Evolutionary conservation across 805 yeast species (phyloP).

Genomic region (Wickerhamiella dianesei): DNA sequence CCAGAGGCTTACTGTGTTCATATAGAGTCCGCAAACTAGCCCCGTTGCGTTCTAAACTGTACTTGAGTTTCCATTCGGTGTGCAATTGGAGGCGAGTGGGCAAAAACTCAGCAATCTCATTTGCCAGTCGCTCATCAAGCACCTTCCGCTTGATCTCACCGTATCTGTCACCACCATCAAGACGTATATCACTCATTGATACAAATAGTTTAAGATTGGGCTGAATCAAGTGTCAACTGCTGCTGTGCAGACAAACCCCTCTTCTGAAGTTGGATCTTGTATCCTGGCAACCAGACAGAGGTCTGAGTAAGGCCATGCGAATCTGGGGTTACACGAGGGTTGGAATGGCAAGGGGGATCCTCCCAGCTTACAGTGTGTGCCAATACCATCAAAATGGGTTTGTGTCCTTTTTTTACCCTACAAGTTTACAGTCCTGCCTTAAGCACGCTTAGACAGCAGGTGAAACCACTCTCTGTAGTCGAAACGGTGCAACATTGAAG

Average conservation of each 20-base stretch:
- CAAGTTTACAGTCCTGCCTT: too few relatives aligned
- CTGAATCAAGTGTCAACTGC: neutral
- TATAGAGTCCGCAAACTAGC: conserved; percentile 73
- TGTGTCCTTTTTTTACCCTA: too few relatives aligned
- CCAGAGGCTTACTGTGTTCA: conserved; percentile 35
- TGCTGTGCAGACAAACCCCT: neutral
- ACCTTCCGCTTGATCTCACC: conserved; percentile 34
- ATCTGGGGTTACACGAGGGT: neutral
- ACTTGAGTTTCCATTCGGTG: conserved; percentile 62
- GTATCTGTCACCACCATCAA: neutral
- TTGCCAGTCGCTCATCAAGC: conserved; percentile 51
- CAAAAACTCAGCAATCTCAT: conserved; percentile 54
- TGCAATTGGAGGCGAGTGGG: conserved; percentile 71
- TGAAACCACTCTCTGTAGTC: too few relatives aligned
- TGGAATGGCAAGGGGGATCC: too few relatives aligned
- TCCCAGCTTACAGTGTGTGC: too few relatives aligned
- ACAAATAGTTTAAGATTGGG: neutral
- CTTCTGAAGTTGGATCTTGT: neutral
- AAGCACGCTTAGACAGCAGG: too few relatives aligned
- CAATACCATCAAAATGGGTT: too few relatives aligned
- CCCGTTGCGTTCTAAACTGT: conserved; percentile 88
- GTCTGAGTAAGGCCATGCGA: neutral
- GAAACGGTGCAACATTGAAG: too few relatives aligned
- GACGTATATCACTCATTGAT: neutral
- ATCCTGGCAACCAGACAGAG: neutral